Evolutionary conservation across 2,329 filamentous ascomycete species (phyloP).

Genomic region (Aspergillus eucalypticola): DNA sequence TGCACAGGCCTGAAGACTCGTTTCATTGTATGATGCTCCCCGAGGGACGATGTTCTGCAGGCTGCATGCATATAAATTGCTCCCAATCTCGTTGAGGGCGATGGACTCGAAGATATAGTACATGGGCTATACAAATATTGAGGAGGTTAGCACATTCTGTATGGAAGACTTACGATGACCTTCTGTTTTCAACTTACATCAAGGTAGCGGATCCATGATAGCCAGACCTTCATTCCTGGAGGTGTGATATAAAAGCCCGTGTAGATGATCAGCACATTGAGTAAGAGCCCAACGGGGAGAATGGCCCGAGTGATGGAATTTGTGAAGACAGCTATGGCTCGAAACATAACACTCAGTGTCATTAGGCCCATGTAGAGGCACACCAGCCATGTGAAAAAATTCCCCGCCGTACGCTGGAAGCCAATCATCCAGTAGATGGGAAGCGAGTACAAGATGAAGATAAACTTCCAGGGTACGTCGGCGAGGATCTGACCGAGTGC

Average conservation of each 20-base stretch:
- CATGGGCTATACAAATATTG: not conserved
- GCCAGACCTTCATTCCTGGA: constrained; percentile 69
- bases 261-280: constrained; percentile 75
- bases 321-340: constrained; percentile 69
- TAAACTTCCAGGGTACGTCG: constrained; percentile 69
- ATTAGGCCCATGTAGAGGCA: constrained; percentile 53
- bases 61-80: constrained; percentile 2
- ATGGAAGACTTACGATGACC: rapidly evolving
- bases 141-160: not conserved
- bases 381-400: constrained; percentile 70
- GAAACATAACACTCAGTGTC: constrained; percentile 72
- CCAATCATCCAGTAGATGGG: constrained; percentile 75
- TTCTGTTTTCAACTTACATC: constrained; percentile 65
- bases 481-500: constrained; percentile 74
- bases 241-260: constrained; percentile 77
- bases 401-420: constrained; percentile 63
- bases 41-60: not conserved
- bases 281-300: constrained; percentile 73
- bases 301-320: constrained; percentile 81
- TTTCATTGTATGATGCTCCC: not conserved
- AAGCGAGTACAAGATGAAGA: constrained; percentile 68
- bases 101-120: constrained; percentile 10
- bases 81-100: constrained; percentile 6
- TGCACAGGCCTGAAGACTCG: constrained; percentile 1
- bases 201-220: constrained; percentile 75